A percentile compares a stretch with the other conserved stretches of the same genome.
Conservation (phyloP, 495 filamentous ascomycete genomes). For the Daldinia bambusicola region DNA sequence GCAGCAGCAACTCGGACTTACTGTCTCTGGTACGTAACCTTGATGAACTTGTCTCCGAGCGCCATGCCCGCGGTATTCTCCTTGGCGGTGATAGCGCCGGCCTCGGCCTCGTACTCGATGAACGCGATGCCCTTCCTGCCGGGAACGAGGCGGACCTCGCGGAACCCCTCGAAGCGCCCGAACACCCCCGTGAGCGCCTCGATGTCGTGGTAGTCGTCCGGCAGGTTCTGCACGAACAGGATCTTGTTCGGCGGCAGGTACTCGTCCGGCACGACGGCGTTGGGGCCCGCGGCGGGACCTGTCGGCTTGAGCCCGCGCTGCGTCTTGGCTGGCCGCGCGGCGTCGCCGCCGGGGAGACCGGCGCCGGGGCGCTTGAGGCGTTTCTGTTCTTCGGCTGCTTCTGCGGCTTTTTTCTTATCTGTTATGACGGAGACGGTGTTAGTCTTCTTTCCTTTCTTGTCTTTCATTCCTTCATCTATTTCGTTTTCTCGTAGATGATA, state of each 20-base stretch:
- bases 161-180: constrained; percentile 91
- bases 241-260: constrained; percentile 97
- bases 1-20: constrained; percentile 51
- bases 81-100: constrained; percentile 92
- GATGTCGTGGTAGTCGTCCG: constrained; percentile 84
- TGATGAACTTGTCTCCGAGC: constrained; percentile 73
- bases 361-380: constrained; percentile 79
- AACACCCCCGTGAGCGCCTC: constrained; percentile 84
- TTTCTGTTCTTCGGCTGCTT: constrained; percentile 83
- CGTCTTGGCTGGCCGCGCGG: constrained; percentile 75
- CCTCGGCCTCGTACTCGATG: constrained; percentile 92
- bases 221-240: constrained; percentile 93
- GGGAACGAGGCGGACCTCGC: constrained; percentile 89
- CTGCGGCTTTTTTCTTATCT: constrained; percentile 93
- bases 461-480: neutral
- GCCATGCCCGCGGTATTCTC: constrained; percentile 92
- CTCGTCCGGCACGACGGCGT: constrained; percentile 90
- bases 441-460: neutral
- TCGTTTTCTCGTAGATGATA: no score
- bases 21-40: constrained; percentile 94
- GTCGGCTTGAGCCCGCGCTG: constrained; percentile 84
- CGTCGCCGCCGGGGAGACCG: constrained; percentile 58
- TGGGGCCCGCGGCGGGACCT: constrained; percentile 52
- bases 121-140: constrained; percentile 91
- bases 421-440: constrained; percentile 5